These are phyloP conservation scores for Triticum aestivum DNA, from an alignment of 176 grass and related monocot genomes.

Conservation along the genomic window IWGSC_CS_RefSeq_v2.1 NC_057798.1:258806535-258807034, in stretches of 20 bases:
- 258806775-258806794: slow-evolving; percentile 5
- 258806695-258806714: not conserved
- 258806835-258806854: slow-evolving; percentile 89
- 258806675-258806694: slow-evolving; percentile 6
- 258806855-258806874: slow-evolving; percentile 98
- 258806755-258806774: slow-evolving; percentile 4
- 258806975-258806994: slow-evolving; percentile 30
- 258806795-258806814: slow-evolving; percentile 23
- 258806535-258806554: not conserved
- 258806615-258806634: slow-evolving; percentile 19
- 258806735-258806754: slow-evolving; percentile 25
- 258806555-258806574: not conserved
- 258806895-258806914: slow-evolving; percentile 80
- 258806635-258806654: slow-evolving; percentile 14
- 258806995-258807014: slow-evolving; percentile 49
- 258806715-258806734: slow-evolving; percentile 1
- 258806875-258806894: slow-evolving; percentile 86
- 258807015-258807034: slow-evolving; percentile 41
- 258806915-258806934: slow-evolving; percentile 59
- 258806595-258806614: slow-evolving; percentile 25
- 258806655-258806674: slow-evolving; percentile 1
- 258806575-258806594: slow-evolving; percentile 7
- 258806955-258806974: slow-evolving; percentile 22
- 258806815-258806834: slow-evolving; percentile 27
- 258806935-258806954: slow-evolving; percentile 70